Percentiles rank a stretch among this genome's conserved stretches.
Evolutionary conservation across 306 rosid genomes (phyloP).

Genomic region (Chamaecrista fasciculata): DNA sequence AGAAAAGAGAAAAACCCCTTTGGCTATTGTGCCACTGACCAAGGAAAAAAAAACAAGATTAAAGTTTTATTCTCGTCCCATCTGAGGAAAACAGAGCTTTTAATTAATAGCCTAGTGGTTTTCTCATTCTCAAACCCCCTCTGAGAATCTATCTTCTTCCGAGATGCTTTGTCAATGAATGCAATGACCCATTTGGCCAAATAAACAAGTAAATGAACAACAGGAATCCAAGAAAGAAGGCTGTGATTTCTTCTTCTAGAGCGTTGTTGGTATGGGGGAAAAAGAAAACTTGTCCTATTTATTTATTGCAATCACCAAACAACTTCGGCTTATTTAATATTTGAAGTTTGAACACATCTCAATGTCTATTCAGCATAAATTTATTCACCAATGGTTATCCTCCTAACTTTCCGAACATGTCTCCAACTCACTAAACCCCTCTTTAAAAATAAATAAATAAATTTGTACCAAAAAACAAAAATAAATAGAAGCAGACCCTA

Average conservation of each 20-base stretch:
- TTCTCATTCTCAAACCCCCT: constrained; percentile 1
- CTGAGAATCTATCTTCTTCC: too few relatives aligned
- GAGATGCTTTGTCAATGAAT: constrained; percentile 2
- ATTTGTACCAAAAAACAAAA: too few relatives aligned
- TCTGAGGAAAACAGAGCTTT: neutral
- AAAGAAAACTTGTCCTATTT: constrained; percentile 24
- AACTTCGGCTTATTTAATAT: constrained; percentile 26
- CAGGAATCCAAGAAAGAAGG: too few relatives aligned
- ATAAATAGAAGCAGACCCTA: neutral
- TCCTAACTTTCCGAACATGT: neutral
- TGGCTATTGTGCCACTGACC: neutral
- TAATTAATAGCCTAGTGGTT: neutral
- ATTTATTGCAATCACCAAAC: constrained; percentile 35
- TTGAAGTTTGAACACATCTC: constrained; percentile 7
- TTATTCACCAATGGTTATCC: constrained; percentile 1
- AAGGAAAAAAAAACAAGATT: neutral
- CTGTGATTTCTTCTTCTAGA: constrained; percentile 17
- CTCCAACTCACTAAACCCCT: neutral
- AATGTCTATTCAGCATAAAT: neutral
- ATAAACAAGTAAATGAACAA: too few relatives aligned
- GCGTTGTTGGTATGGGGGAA: neutral
- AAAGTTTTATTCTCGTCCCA: neutral
- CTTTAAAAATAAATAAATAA: too few relatives aligned
- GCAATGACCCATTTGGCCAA: neutral
- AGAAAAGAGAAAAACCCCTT: neutral